Evolutionary conservation across 192 early-diverging fungal genomes (phyloP).

Genomic region (Coemansia sp.): DNA sequence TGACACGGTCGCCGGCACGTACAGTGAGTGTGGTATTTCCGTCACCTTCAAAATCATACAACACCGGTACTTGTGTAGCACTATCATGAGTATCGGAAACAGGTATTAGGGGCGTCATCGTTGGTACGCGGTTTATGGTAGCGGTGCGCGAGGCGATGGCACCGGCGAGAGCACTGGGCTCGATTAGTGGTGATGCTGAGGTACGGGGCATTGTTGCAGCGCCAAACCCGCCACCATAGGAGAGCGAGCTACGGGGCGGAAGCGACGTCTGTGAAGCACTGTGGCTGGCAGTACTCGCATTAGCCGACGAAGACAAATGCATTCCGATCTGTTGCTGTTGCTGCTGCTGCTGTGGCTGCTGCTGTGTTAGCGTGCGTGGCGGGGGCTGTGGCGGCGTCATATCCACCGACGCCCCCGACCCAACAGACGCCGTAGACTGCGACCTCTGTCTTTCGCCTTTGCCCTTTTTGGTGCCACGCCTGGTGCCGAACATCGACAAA

Average conservation of each 20-base stretch:
- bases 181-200: not conserved
- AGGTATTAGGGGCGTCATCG: not conserved
- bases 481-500: conserved; percentile 40
- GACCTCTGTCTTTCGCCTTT: conserved; percentile 16
- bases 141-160: not conserved
- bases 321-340: not conserved
- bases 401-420: not conserved
- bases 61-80: conserved; percentile 4
- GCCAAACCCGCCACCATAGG: conserved; percentile 4
- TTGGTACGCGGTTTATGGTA: not conserved
- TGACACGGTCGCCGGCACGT: conserved; percentile 30
- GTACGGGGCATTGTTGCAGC: conserved; percentile 8
- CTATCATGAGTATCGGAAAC: no score
- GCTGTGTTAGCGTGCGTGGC: not conserved
- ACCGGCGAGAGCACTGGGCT: conserved; percentile 1
- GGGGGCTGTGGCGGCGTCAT: conserved; percentile 4
- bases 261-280: conserved; percentile 14
- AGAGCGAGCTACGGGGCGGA: not conserved
- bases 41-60: conserved; percentile 49
- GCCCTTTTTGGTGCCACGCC: conserved; percentile 25
- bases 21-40: conserved; percentile 31
- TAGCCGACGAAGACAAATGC: not conserved
- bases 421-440: conserved; percentile 15
- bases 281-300: not conserved
- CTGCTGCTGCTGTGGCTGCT: conserved; percentile 3